These are phyloP conservation scores for Eucalyptus coolabah DNA, from an alignment of 345 rosid species.

Conservation along the genomic window DNA sequence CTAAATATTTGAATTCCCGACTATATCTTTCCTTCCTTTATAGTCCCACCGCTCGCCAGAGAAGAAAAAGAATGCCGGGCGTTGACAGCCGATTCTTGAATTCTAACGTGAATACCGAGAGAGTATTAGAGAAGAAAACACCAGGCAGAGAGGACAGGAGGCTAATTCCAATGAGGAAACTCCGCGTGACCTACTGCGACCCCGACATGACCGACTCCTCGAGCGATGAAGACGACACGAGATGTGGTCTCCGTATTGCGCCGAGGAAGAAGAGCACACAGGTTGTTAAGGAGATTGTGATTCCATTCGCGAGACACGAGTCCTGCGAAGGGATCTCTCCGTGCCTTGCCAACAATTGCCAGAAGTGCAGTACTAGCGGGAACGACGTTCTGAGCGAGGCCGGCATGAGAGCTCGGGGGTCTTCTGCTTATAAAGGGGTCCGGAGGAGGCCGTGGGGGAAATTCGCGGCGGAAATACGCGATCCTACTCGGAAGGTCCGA, in stretches of 20 bases:
- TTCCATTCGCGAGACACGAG: not conserved
- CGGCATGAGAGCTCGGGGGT: not conserved
- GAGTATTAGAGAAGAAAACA: not conserved
- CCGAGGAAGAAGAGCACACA: not conserved
- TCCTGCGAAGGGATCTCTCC: not conserved
- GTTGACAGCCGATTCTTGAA: not conserved
- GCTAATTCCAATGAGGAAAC: not conserved
- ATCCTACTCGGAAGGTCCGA: constrained; percentile 23
- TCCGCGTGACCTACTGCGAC: constrained; percentile 24
- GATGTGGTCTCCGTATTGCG: too few relatives aligned
- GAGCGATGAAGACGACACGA: constrained; percentile 17
- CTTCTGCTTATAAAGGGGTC: constrained; percentile 23
- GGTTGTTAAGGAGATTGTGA: constrained; percentile 11
- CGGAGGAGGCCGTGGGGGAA: constrained; percentile 43
- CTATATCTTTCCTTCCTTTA: not conserved
- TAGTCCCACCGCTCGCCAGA: not conserved
- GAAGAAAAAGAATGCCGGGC: constrained; percentile 3
- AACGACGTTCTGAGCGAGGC: not conserved
- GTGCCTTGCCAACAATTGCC: not conserved
- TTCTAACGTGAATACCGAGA: not conserved
- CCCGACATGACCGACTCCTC: constrained; percentile 40
- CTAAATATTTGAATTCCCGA: not conserved
- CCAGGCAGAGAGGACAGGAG: not conserved
- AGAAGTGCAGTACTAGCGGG: not conserved
- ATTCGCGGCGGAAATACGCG: constrained; percentile 36